Conservation (phyloP, 768 basidiomycete species). For the Suillus occidentalis region DNA sequence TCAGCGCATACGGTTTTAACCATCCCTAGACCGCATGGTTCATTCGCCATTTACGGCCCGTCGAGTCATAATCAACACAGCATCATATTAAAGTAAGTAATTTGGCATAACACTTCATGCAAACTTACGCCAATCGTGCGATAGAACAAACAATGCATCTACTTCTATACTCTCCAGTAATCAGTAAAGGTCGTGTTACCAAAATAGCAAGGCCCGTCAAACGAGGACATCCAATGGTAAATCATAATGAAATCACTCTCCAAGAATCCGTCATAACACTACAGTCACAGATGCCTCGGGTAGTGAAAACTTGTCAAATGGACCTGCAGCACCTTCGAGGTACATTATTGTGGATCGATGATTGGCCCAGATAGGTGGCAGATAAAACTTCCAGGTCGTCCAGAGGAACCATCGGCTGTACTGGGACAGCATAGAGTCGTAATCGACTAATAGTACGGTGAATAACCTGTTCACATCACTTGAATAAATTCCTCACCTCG, state of each 20-base stretch:
- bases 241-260: conserved; percentile 1
- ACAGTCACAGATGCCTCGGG: conserved; percentile 26
- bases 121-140: too few relatives aligned
- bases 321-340: conserved; percentile 54
- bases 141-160: not conserved
- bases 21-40: conserved; percentile 8
- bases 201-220: not conserved
- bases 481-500: conserved; percentile 42
- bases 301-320: conserved; percentile 42
- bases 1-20: conserved; percentile 3
- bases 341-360: conserved; percentile 25
- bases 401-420: conserved; percentile 73
- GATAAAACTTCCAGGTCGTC: conserved; percentile 64
- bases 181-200: not conserved
- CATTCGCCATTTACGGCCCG: not conserved
- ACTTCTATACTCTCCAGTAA: not conserved
- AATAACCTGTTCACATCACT: not conserved
- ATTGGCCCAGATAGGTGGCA: conserved; percentile 42
- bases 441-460: conserved; percentile 48
- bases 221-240: not conserved
- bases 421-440: conserved; percentile 60
- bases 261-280: conserved; percentile 13
- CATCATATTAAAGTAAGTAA: not conserved
- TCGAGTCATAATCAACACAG: not conserved
- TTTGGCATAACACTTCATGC: too few relatives aligned